Base-by-base conservation (phyloP, 805 yeast genomes). In the Candida ulmi region DNA sequence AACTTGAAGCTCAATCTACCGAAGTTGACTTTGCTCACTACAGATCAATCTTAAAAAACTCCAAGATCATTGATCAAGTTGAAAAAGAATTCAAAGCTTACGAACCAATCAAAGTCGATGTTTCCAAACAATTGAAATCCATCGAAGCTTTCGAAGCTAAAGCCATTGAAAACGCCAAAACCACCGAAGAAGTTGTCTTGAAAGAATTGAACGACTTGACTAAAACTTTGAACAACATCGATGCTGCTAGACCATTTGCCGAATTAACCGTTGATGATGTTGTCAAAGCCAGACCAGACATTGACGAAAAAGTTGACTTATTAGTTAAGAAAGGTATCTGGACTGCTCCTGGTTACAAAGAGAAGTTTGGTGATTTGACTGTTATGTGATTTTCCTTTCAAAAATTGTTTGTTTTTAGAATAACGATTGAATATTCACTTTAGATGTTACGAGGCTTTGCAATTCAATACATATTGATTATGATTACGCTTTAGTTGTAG, bases 261-360 rank as follows among this genome's bases (percentile, higher is more conserved):
- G 90, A 93, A 72, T 82, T 93, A 65, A 91, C 97, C 40, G 90
- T 91, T 47, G 96, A 88, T 49, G 99, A 93, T 56, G 85, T 93
- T 53, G 83, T 83, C 59, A 79, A 80, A 74, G 98, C 97, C 50
- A 86, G 93, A 74, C 98, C 99, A 58, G 98, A 93, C 67, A 83
- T 93, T 65, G 96, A 91, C 63, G 90, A 86, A 56, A 93, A 93
- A 84, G 96, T 90, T 55, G 76, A 72, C 60, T 88, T 88, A 72
- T 83, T 91, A 93, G 88, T 93, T 58, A 79, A 83, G 78, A 83
- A 90, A 76, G 96, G 96, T 70, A 85, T 85, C 75, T 90, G 96
- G 95, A 87, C 86, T 62, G 95, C 90, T 55, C 98, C 98, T 58
- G 96, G 96, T 58, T 93, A 93, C 82, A 82, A 85, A 71, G 98